phyloP scores from a whole-genome alignment of 768 basidiomycete species.

The Collybia sp. region DNA sequence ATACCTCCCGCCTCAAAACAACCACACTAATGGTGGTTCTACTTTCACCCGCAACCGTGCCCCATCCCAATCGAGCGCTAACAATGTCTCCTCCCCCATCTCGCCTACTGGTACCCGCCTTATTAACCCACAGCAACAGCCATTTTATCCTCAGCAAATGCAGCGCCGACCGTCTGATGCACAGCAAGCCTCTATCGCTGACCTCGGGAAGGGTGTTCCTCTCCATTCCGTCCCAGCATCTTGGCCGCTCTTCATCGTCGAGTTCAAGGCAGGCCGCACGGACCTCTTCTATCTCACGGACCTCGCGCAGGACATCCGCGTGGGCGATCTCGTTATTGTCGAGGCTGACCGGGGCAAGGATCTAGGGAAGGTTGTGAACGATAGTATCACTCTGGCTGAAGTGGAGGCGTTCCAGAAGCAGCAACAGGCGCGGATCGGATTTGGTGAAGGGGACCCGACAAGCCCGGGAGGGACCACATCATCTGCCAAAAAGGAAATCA shows the following conservation, averaged over 20 bases:
- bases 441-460: slow-evolving; percentile 25
- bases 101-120: slow-evolving; percentile 40
- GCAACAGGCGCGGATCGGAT: slow-evolving; percentile 53
- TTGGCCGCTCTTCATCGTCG: slow-evolving; percentile 92
- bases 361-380: slow-evolving; percentile 88
- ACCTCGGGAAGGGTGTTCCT: slow-evolving; percentile 88
- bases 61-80: slow-evolving; percentile 30
- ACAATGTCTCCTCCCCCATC: slow-evolving; percentile 46
- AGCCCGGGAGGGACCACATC: slow-evolving; percentile 21
- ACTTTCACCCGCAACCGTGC: slow-evolving; percentile 31
- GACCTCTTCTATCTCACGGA: slow-evolving; percentile 92
- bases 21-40: slow-evolving; percentile 15
- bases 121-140: slow-evolving; percentile 42
- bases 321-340: slow-evolving; percentile 92
- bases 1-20: slow-evolving; percentile 34
- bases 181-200: slow-evolving; percentile 26
- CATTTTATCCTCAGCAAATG: slow-evolving; percentile 37
- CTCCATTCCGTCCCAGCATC: slow-evolving; percentile 76
- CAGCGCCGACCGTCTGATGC: slow-evolving; percentile 39
- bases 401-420: slow-evolving; percentile 88
- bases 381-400: slow-evolving; percentile 84
- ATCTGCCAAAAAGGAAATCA: slow-evolving; percentile 79
- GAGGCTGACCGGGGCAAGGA: slow-evolving; percentile 96
- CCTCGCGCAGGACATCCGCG: slow-evolving; percentile 51
- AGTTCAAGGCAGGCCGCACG: slow-evolving; percentile 96